Conservation (phyloP, 306 rosid genomes). For the Oxytropis ochrocephala region DNA sequence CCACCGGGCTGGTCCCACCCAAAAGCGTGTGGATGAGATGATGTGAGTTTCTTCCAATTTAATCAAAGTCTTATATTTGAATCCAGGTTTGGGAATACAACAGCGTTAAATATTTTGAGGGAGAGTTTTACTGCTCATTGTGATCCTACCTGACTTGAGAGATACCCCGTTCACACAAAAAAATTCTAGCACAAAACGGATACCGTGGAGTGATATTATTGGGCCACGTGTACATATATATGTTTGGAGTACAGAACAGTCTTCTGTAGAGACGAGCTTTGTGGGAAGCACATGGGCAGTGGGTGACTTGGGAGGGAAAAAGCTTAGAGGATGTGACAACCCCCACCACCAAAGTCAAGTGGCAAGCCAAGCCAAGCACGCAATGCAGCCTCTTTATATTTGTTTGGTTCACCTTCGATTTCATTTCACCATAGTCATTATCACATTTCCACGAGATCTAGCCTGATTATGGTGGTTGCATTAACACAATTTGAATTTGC, state of each 20-base stretch:
- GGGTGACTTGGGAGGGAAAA: background rate
- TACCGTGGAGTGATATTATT: conserved; percentile 15
- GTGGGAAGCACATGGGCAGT: conserved; percentile 42
- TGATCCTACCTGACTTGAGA: too few species aligned
- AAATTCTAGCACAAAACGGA: background rate
- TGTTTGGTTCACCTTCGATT: background rate
- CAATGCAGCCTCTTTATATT: too few species aligned
- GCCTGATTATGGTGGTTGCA: conserved; percentile 22
- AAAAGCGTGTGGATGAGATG: too few species aligned
- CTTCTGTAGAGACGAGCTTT: background rate
- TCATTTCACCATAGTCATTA: background rate
- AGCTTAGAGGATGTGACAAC: conserved; percentile 15
- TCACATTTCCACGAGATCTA: conserved; percentile 14
- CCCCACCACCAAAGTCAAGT: conserved; percentile 6
- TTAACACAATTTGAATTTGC: conserved; percentile 16
- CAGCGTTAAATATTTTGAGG: too few species aligned
- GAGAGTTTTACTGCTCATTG: too few species aligned
- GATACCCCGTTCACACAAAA: too few species aligned
- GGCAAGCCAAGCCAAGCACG: too few species aligned
- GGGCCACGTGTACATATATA: background rate
- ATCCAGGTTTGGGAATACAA: too few species aligned
- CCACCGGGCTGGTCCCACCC: background rate
- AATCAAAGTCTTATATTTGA: too few species aligned
- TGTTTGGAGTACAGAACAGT: background rate
- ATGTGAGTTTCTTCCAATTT: too few species aligned